Percentiles rank a stretch among this genome's conserved stretches.
These are phyloP conservation scores for Madurella fahalii DNA, from an alignment of 2,329 filamentous ascomycete species.

Conservation along the genomic window DNA sequence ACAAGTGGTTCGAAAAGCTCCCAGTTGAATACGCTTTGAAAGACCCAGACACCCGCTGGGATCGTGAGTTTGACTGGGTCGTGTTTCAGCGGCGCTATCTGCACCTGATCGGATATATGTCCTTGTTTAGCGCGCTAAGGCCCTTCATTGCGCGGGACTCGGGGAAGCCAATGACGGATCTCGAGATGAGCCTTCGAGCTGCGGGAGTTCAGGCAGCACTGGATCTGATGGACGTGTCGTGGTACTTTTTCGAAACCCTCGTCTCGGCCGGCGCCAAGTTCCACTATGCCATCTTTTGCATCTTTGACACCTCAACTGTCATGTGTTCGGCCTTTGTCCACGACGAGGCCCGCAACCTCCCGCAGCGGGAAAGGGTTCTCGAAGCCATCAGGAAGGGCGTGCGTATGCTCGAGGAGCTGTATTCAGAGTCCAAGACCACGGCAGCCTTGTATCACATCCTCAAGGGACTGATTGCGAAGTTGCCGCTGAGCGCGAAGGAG, in stretches of 20 bases:
- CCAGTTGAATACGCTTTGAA: conserved; percentile 25
- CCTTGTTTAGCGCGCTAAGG: conserved; percentile 25
- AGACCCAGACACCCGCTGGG: conserved; percentile 28
- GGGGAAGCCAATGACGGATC: conserved; percentile 19
- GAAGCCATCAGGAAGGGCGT: conserved; percentile 24
- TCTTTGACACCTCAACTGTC: conserved; percentile 30
- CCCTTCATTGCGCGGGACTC: conserved; percentile 25
- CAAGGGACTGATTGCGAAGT: conserved; percentile 17
- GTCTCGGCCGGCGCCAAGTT: conserved; percentile 27
- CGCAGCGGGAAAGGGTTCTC: conserved; percentile 24
- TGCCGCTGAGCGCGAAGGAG: conserved; percentile 23
- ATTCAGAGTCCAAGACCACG: conserved; percentile 21
- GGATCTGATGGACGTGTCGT: conserved; percentile 24
- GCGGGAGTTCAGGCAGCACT: conserved; percentile 26
- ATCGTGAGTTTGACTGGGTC: conserved; percentile 25
- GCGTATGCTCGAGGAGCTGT: conserved; percentile 22
- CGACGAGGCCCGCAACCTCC: conserved; percentile 27
- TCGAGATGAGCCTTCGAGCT: conserved; percentile 21
- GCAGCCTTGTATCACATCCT: conserved; percentile 24
- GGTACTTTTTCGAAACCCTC: conserved; percentile 27
- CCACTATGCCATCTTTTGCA: conserved; percentile 31
- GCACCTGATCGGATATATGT: conserved; percentile 28
- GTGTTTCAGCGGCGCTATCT: conserved; percentile 30
- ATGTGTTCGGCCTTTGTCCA: conserved; percentile 29
- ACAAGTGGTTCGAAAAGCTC: conserved; percentile 33